Evolutionary conservation across 805 yeast genomes (phyloP), one percentile per base, ranked within the genome.

Genomic region (Candida silvicultrix): DNA sequence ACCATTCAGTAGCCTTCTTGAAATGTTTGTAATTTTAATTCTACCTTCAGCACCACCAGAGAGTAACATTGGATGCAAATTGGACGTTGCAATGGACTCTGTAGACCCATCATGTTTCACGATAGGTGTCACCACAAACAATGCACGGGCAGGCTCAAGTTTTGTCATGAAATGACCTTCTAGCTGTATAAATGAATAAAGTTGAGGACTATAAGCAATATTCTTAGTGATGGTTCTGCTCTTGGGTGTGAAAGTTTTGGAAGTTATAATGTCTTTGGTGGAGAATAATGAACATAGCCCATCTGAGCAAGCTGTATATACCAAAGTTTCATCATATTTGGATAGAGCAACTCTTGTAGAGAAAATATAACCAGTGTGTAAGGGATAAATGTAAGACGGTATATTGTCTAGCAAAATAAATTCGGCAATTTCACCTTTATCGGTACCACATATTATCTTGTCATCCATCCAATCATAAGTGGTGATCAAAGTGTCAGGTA

Each of bases 391-490:
- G 47, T 50, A 70, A 1, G 72, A 65, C 1, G 79, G 80, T 1
- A 45, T 19, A n/a, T 21, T 8, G 14, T 37, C 23, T 9, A 20
- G 21, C 1, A 80, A 53, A 11, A 70, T 65, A 47, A 72, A 81
- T 55, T 83, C 89, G 0, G 80, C 81, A 10, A 85, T 62, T 28
- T 66, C 66, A 0, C 94, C 94, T 44, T 77, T 74, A 2, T 69
- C 60, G 5, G 78, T 72, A 0, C 90, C 92, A 28, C 79, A 77
- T 2, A 82, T 58, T 2, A 85, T 58, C 12, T 57, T 65, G 3
- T 67, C 64, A 5, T 67, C 54, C 5, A 77, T 37, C 63, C 75
- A 76, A 50, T 75, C 81, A 50, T 67, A 74, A 32, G 76, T 60
- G 1, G 80, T 71, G 5, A 82, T 73, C 37, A 54, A 38, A 31